phyloP scores from a whole-genome alignment of 352 stramenopile species.

The Phytophthora multivora region DNA sequence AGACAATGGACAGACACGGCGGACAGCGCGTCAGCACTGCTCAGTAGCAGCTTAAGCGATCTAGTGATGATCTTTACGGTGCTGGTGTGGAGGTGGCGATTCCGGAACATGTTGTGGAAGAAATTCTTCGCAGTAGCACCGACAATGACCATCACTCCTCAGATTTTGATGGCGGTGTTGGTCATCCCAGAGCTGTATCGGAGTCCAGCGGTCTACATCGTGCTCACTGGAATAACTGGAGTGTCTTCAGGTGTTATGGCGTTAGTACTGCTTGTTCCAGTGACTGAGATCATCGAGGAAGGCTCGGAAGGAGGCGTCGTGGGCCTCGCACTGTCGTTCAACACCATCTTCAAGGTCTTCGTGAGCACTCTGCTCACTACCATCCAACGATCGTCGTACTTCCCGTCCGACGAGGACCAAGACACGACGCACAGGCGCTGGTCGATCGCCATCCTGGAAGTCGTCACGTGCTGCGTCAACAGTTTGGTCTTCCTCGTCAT shows the following conservation, averaged over 20 bases:
- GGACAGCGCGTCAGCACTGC: constrained; percentile 24
- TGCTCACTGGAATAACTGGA: constrained; percentile 32
- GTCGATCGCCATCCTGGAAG: constrained; percentile 35
- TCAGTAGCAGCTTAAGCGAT: constrained; percentile 37
- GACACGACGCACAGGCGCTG: constrained; percentile 29
- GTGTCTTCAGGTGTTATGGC: constrained; percentile 40
- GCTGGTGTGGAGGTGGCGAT: constrained; percentile 36
- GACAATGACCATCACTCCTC: constrained; percentile 32
- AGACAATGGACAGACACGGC: constrained; percentile 39
- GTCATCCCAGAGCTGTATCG: constrained; percentile 35
- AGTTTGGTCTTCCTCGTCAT: constrained; percentile 37
- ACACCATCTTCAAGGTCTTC: constrained; percentile 56
- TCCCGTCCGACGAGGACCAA: constrained; percentile 25
- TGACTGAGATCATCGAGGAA: constrained; percentile 69
- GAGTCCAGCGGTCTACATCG: constrained; percentile 28
- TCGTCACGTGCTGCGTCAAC: constrained; percentile 49
- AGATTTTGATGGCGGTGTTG: constrained; percentile 30
- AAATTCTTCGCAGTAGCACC: constrained; percentile 40
- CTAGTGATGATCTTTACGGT: constrained; percentile 45
- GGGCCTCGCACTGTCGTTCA: constrained; percentile 55
- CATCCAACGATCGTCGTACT: constrained; percentile 43
- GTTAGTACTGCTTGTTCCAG: constrained; percentile 41
- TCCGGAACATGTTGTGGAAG: constrained; percentile 48
- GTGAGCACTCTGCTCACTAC: constrained; percentile 46
- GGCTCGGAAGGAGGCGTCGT: constrained; percentile 62